Conservation (phyloP, 2,329 filamentous ascomycete genomes). For the Claviceps pusilla region DNA sequence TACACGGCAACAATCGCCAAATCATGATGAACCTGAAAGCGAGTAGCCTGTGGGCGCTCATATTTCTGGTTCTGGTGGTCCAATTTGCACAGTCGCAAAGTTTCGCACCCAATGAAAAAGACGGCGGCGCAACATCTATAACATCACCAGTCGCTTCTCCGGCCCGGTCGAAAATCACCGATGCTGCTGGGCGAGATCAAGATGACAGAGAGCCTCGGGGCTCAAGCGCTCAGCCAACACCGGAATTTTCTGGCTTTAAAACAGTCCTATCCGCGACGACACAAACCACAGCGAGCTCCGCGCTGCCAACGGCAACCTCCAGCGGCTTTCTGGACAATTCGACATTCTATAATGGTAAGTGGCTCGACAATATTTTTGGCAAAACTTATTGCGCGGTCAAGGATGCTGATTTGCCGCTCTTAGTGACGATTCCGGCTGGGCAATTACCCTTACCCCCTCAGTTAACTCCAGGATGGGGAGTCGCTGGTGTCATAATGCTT, state of each 20-base stretch:
- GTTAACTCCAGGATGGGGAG: conserved; percentile 67
- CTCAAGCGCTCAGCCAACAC: neutral
- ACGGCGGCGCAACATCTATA: conserved; percentile 13
- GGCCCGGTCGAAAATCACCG: neutral
- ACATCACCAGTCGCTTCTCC: conserved; percentile 1
- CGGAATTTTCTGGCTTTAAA: neutral
- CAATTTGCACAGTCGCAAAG: conserved; percentile 22
- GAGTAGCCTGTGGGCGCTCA: conserved; percentile 21
- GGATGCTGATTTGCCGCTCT: conserved; percentile 1
- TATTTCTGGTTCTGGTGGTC: conserved; percentile 24
- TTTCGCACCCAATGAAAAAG: conserved; percentile 18
- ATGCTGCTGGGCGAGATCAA: neutral
- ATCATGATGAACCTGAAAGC: conserved; percentile 21
- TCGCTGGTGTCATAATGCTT: conserved; percentile 65
- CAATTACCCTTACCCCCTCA: conserved; percentile 56
- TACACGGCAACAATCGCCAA: conserved; percentile 1
- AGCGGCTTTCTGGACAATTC: conserved; percentile 13
- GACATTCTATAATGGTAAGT: conserved; percentile 21
- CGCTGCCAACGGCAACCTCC: conserved; percentile 4
- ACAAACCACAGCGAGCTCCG: neutral
- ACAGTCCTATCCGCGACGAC: conserved; percentile 1
- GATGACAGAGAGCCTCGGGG: neutral
- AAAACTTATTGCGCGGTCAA: neutral
- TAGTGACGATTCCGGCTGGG: conserved; percentile 32
- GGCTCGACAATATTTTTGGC: neutral